Conservation (phyloP, 306 rosid species). For the Oxytropis ochrocephala region DNA sequence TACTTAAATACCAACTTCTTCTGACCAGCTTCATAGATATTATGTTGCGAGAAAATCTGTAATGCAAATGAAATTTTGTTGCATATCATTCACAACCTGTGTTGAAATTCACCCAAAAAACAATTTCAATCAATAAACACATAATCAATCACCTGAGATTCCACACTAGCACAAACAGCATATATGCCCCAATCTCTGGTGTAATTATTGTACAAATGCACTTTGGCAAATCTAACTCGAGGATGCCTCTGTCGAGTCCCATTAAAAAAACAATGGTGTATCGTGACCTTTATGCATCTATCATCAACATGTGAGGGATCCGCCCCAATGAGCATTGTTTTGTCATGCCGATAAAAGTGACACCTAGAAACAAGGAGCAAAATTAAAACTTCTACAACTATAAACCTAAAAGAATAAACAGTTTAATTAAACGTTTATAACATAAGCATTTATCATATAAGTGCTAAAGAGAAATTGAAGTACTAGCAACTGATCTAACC, state of each 20-base stretch:
- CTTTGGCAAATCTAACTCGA: conserved; percentile 80
- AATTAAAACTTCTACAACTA: no score
- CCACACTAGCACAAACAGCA: conserved; percentile 97
- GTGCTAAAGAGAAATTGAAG: no score
- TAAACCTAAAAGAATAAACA: no score
- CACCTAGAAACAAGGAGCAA: conserved; percentile 47
- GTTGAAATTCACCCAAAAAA: neutral
- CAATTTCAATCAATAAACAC: neutral
- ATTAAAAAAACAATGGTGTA: conserved; percentile 93
- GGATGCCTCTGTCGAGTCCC: conserved; percentile 96
- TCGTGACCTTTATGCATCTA: conserved; percentile 81
- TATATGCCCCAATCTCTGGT: conserved; percentile 96
- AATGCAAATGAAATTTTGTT: neutral
- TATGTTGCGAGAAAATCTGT: conserved; percentile 86
- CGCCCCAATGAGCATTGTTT: conserved; percentile 87
- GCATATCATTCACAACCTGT: neutral
- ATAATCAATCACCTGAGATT: conserved; percentile 72
- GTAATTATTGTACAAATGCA: conserved; percentile 84
- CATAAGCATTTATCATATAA: no score
- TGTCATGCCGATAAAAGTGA: conserved; percentile 76
- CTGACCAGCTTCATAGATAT: conserved; percentile 93
- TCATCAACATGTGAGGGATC: conserved; percentile 72
- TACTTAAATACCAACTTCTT: conserved; percentile 83
- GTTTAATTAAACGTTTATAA: no score
- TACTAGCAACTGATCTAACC: conserved; percentile 29